Base-by-base conservation (phyloP, 2,329 filamentous ascomycete species). In the Nothopassalora personata region DNA sequence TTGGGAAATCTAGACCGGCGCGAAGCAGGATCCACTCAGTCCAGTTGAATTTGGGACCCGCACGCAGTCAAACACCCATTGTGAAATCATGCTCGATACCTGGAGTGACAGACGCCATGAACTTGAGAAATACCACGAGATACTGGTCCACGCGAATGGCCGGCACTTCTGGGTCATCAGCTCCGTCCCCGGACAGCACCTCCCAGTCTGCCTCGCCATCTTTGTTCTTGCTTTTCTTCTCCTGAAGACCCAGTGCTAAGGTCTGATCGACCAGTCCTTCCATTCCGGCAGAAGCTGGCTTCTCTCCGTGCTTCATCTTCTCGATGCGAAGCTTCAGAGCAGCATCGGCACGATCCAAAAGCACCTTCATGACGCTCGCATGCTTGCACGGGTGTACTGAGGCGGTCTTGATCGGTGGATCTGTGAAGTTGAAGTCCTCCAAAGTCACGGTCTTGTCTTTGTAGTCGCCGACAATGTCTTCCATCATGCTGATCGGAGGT, bases 381-480 rank as follows among this genome's bases (percentile, higher is more conserved):
- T 99, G 94, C 73, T 94, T 95, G 83, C 94, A 99, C 3, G 94
- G 94, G 72, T 99, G 94, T 13, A 99, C 90, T 33, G 89, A 94
- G 34, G 93, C 94, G 84, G 97, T 99, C 80, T 97, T 96, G 72
- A 97, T 86, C 68, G 86, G 87, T 71, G 90, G 88, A 65, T 90
- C 89, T 73, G 95, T 94, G 79, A 96, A 97, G 50, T 91, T 91
- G 72, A 99, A 99, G 75, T 97, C 91, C 73, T 99, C 94, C 60
- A 97, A 86, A 1, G 94, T 99, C 61, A 99, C 94, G 0, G 94
- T 99, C 81, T 99, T 99, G 79, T 96, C 91, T 73, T 95, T 95
- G 80, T 96, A 96, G 79, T 96, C 91, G 62, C 92, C 91, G 36
- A 96, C 89, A 58, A 96, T 96, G 73, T 96, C 91, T 75, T 96